Base-by-base conservation (phyloP, 805 yeast genomes). In the Metschnikowia drakensbergensis region DNA sequence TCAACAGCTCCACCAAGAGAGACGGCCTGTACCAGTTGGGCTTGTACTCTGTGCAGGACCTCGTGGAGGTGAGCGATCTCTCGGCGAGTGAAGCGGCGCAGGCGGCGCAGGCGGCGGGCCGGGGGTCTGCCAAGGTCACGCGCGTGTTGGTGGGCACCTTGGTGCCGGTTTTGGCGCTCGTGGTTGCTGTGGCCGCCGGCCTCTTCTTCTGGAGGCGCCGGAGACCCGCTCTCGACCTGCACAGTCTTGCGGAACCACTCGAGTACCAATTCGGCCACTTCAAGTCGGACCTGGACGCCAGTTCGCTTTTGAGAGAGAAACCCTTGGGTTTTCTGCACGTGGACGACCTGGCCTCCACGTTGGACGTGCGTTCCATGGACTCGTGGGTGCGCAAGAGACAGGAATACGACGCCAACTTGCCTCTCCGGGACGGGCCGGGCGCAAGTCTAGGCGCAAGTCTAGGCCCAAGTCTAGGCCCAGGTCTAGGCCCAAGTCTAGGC, bases 351-450 rank as follows among this genome's bases (percentile, higher is more conserved):
- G 58, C 51, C 30, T 68, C 72, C 1, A 71, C 76, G 0, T 54
- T 72, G 30, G 83, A 77, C 44, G 75, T 66, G 27, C 63, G 74
- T 7, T 77, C 82, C 4, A 73, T 80, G 25, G 74, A 73, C 50
- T 76, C 81, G 23, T 79, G 83, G 83, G 71, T 72, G 37, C 66
- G 71, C 28, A 79, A 79, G 57, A 61, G 82, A 52, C 74, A 74
- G 46, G 73, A 73, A 48, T 78, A 66, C 52, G 81, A 74, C 5
- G 60, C 54, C 34, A 53, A 58, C 30, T 53, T 49, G 47, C 43
- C 27, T 30, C 7, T 10, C 11, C 58, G 48, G 46, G 31, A 26
- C 26, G 42, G 32, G n/a, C 30, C 45, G 3, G 27, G 38, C 42
- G 9, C 26, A n/a, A n/a, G 17, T 17, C 17, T 17, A 17, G 17